Percentiles rank a stretch among this genome's conserved stretches.
Evolutionary conservation across 768 basidiomycete species (phyloP).

Genomic region (Psilocybe sp.): DNA sequence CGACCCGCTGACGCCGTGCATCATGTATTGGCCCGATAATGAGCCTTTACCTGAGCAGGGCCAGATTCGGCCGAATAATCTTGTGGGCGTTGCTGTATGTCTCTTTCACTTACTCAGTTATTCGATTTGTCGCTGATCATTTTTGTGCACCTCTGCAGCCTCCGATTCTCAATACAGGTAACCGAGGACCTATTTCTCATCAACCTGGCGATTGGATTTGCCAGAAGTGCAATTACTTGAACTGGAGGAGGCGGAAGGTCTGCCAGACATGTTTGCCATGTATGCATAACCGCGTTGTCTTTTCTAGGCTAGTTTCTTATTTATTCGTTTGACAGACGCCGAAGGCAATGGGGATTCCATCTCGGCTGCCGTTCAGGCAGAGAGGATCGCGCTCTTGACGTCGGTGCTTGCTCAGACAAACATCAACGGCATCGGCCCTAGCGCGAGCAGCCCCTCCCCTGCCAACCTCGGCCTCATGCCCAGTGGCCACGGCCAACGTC

Average conservation of each 20-base stretch:
- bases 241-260: slow-evolving; percentile 85
- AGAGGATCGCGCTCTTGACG: slow-evolving; percentile 77
- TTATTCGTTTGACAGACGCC: slow-evolving; percentile 48
- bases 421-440: slow-evolving; percentile 15
- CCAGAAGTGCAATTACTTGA: slow-evolving; percentile 80
- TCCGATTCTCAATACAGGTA: slow-evolving; percentile 86
- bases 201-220: slow-evolving; percentile 85
- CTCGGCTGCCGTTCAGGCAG: slow-evolving; percentile 80
- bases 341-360: slow-evolving; percentile 89
- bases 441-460: not conserved
- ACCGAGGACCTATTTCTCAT: slow-evolving; percentile 84
- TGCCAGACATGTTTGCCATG: slow-evolving; percentile 88
- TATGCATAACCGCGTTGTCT: slow-evolving; percentile 22
- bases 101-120: not conserved
- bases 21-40: slow-evolving; percentile 92
- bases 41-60: slow-evolving; percentile 79
- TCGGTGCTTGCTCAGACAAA: slow-evolving; percentile 66
- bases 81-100: slow-evolving; percentile 53
- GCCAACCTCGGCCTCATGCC: not conserved
- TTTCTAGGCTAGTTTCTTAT: slow-evolving; percentile 1
- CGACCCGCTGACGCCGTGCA: slow-evolving; percentile 69
- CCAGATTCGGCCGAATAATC: slow-evolving; percentile 64
- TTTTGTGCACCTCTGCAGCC: slow-evolving; percentile 41
- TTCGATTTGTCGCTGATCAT: not conserved
- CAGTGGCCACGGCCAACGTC: not conserved